Conservation (phyloP, 352 stramenopile genomes). For the Pythium guiyangense region DNA sequence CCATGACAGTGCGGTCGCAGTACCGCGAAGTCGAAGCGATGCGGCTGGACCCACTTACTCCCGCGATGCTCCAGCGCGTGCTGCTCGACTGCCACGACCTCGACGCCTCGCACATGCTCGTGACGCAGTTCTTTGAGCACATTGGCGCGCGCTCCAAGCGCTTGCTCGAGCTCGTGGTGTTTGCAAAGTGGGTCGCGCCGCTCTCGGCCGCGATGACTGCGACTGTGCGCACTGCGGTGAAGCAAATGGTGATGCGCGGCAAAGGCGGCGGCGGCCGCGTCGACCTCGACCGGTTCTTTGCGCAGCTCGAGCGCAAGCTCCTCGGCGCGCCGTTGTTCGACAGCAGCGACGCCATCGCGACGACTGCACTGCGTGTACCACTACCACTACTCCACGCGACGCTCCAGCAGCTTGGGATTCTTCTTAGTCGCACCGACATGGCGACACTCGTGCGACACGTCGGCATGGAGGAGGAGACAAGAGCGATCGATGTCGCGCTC, state of each 20-base stretch:
- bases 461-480: conserved; percentile 35
- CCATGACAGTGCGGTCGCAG: too few relatives aligned
- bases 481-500: conserved; percentile 31
- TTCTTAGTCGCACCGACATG: conserved; percentile 28
- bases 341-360: neutral
- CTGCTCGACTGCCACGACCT: conserved; percentile 26
- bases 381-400: conserved; percentile 26
- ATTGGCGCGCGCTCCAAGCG: conserved; percentile 35
- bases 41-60: too few relatives aligned
- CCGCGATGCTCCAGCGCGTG: conserved; percentile 25
- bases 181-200: conserved; percentile 36
- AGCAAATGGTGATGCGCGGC: conserved; percentile 36
- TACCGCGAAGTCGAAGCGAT: too few relatives aligned
- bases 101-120: conserved; percentile 32
- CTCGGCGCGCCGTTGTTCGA: conserved; percentile 20
- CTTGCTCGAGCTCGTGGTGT: conserved; percentile 34
- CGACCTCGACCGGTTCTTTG: conserved; percentile 48
- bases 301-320: conserved; percentile 25
- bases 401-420: conserved; percentile 45
- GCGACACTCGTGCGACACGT: conserved; percentile 39
- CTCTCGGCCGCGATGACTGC: conserved; percentile 24
- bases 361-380: conserved; percentile 12
- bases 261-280: conserved; percentile 41
- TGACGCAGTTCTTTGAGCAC: conserved; percentile 51
- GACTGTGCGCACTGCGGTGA: conserved; percentile 28